phyloP scores from a whole-genome alignment of 2,329 filamentous ascomycete species.

The Phyllosticta citriasiana region DNA sequence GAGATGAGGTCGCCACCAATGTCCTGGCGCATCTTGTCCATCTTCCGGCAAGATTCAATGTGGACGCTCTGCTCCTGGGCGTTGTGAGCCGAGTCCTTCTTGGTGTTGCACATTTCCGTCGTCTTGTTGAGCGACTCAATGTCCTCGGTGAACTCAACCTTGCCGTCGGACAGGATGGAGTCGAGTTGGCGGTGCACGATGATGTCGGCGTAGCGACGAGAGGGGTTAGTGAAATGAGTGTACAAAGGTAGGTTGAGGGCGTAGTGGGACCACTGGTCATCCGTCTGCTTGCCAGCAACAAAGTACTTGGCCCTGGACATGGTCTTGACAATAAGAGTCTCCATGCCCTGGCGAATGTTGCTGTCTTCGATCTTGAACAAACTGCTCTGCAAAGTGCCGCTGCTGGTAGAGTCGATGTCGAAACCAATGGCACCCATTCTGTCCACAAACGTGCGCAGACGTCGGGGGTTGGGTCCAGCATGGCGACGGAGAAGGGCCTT shows the following conservation, averaged over 20 bases:
- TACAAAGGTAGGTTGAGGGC: constrained; percentile 86
- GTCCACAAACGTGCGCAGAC: constrained; percentile 82
- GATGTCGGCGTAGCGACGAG: constrained; percentile 87
- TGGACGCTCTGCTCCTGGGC: constrained; percentile 98
- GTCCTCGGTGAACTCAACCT: constrained; percentile 80
- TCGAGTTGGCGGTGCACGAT: constrained; percentile 93
- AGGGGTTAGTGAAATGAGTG: constrained; percentile 95
- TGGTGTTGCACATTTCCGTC: constrained; percentile 92
- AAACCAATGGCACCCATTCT: constrained; percentile 88
- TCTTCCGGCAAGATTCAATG: constrained; percentile 90
- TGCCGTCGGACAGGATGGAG: constrained; percentile 68
- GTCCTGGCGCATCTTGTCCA: constrained; percentile 85
- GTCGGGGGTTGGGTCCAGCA: constrained; percentile 71
- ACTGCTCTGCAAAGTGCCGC: constrained; percentile 85
- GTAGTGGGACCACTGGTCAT: constrained; percentile 78
- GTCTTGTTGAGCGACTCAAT: constrained; percentile 82
- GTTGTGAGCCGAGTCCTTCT: constrained; percentile 96
- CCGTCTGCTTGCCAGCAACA: constrained; percentile 67
- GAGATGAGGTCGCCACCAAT: constrained; percentile 84
- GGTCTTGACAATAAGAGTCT: constrained; percentile 86
- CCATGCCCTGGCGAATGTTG: constrained; percentile 93
- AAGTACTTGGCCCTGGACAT: constrained; percentile 97
- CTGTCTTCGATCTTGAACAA: constrained; percentile 85
- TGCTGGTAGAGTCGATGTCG: constrained; percentile 80
- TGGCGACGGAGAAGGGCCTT: constrained; percentile 90